Conservation (phyloP, 345 rosid genomes). For the Adansonia digitata region DNA sequence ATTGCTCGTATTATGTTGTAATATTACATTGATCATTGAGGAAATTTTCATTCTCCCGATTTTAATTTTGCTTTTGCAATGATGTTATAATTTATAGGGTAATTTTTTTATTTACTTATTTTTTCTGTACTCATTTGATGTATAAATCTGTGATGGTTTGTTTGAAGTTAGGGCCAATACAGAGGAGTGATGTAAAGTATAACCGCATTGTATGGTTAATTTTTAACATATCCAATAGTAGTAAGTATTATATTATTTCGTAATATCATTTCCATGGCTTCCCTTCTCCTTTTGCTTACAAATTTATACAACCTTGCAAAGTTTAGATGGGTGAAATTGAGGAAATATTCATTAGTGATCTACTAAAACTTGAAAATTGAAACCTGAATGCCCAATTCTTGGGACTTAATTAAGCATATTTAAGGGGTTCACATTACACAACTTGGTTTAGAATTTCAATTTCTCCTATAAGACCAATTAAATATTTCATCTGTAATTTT, state of each 20-base stretch:
- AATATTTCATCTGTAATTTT: no score
- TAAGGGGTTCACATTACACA: no score
- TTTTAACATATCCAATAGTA: not conserved
- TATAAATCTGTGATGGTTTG: conserved; percentile 15
- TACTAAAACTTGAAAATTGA: no score
- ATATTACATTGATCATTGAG: not conserved
- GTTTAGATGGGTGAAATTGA: no score
- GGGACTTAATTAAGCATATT: not conserved
- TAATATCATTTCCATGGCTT: no score
- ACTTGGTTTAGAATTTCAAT: not conserved
- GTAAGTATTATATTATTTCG: not conserved
- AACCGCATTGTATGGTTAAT: not conserved
- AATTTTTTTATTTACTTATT: not conserved
- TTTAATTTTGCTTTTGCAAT: not conserved
- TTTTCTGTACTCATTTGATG: conserved; percentile 18
- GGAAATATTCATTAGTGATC: no score
- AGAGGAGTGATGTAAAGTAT: conserved; percentile 1
- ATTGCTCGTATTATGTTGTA: conserved; percentile 57
- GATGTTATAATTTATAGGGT: not conserved
- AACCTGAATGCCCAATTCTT: no score
- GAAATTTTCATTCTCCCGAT: not conserved
- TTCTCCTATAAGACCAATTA: not conserved
- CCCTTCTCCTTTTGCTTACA: no score
- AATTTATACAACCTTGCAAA: no score
- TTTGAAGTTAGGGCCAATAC: not conserved